Evolutionary conservation across 129 eudicot species (phyloP).

Genomic region (Flaveria linearis): DNA sequence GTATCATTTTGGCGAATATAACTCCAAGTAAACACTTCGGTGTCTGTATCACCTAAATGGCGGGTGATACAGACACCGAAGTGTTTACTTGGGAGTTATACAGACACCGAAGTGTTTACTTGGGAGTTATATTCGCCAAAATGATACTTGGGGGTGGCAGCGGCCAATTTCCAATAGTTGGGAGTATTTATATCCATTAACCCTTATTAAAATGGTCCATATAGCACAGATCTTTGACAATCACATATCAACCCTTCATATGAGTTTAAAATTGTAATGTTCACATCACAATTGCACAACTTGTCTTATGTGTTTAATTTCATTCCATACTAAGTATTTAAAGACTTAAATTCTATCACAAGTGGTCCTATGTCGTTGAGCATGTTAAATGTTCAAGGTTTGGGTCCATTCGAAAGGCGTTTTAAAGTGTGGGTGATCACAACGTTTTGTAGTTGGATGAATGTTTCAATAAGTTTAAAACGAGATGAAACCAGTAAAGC

Average conservation of each 20-base stretch:
- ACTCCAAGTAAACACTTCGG: no score
- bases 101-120: no score
- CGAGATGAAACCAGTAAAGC: not conserved
- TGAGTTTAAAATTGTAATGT: constrained; percentile 12
- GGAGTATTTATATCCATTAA: no score
- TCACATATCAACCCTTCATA: not conserved
- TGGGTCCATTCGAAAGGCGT: not conserved
- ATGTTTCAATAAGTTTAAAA: not conserved
- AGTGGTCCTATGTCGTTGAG: constrained; percentile 14
- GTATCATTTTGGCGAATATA: no score
- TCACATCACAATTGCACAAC: constrained; percentile 21
- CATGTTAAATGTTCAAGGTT: not conserved
- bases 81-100: no score
- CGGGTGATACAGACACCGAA: no score
- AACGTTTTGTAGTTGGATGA: not conserved
- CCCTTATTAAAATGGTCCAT: constrained; percentile 25
- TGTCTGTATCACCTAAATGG: no score
- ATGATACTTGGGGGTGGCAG: no score
- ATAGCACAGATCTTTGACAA: constrained; percentile 14
- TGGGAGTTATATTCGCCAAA: no score
- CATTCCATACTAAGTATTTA: constrained; percentile 5
- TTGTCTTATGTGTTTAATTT: constrained; percentile 19
- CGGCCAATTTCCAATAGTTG: no score
- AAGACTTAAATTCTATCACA: not conserved
- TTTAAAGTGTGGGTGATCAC: not conserved